Base-by-base conservation (phyloP, 257 asterid species). In the Ajuga chamaepitys region DNA sequence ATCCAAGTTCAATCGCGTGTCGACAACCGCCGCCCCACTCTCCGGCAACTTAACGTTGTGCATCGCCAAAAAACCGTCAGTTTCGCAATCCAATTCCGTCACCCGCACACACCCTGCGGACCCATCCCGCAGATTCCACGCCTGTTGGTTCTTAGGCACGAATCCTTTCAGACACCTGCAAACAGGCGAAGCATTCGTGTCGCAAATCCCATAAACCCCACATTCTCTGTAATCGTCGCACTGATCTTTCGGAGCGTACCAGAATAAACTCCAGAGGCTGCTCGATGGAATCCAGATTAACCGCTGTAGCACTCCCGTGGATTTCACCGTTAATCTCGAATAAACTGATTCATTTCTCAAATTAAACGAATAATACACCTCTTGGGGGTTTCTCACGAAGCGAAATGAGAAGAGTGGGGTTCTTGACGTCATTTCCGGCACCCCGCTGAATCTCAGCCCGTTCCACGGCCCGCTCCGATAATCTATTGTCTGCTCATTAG, bases 391-490 rank as follows among this genome's bases (percentile, higher is more conserved):
- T 53, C 63, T 55, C 18, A 67, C 75, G 70, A 92, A 89, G 0
- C 44, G 24, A 26, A 89, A 92, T 0, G 83, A 24, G 25, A 87
- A 46, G 9, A 74, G 34, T 0, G 85, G 70, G 17, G 66, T 74
- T 11, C 62, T 74, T 0, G 92, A 64, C 5, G 80, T 80, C 98
- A 92, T 92, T 52, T 87, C 96, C 0, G 98, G 98, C 1, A 89
- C 98, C 2, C 98, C 98, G 28, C 95, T 87, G 26, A 92, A 92
- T 56, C 97, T 54, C 0, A 83, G 21, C 18, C 98, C 98, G 62
- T 89, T 85, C 98, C 98, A 92, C 12, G 97, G 80, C 17, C 98
- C 98, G 71, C 98, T 92, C 4, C 98, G 80, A 30, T 92, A 89
- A 3, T 20, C n/a, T 1, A 70, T 61, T 0, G 0, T 17, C 5